Conservation (phyloP, 2,329 filamentous ascomycete genomes). For the Apiospora aurea region DNA sequence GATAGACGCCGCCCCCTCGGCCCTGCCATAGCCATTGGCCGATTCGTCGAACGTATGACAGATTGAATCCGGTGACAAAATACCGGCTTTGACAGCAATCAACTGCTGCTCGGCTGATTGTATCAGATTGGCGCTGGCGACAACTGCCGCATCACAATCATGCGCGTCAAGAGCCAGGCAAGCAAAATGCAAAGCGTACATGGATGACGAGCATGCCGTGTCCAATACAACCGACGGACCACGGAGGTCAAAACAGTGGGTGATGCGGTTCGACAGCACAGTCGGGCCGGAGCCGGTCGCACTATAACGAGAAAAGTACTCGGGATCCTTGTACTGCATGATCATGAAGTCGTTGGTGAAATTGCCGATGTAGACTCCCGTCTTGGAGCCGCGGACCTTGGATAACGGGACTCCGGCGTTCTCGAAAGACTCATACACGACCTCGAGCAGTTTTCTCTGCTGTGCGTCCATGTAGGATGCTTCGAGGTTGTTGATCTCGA, state of each 20-base stretch:
- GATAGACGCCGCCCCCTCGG: slow-evolving; percentile 26
- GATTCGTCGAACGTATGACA: slow-evolving; percentile 25
- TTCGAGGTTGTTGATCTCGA: no score
- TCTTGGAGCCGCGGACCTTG: slow-evolving; percentile 26
- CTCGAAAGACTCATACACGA: slow-evolving; percentile 43
- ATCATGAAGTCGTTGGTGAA: slow-evolving; percentile 35
- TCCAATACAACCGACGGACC: slow-evolving; percentile 31
- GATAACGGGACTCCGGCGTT: slow-evolving; percentile 30
- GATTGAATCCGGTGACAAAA: slow-evolving; percentile 23
- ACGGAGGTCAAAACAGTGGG: slow-evolving; percentile 42
- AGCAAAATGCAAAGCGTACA: slow-evolving; percentile 22
- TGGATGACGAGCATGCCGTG: slow-evolving; percentile 23
- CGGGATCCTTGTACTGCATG: slow-evolving; percentile 34
- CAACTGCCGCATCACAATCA: slow-evolving; percentile 20
- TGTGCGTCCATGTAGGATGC: slow-evolving; percentile 35
- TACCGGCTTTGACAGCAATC: slow-evolving; percentile 22
- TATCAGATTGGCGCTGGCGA: slow-evolving; percentile 18
- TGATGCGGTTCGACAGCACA: slow-evolving; percentile 42
- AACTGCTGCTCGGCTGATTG: slow-evolving; percentile 22
- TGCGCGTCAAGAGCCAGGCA: not conserved
- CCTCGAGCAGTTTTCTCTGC: slow-evolving; percentile 41
- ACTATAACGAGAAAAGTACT: slow-evolving; percentile 36
- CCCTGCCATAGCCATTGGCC: slow-evolving; percentile 25
- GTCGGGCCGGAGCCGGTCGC: slow-evolving; percentile 36
- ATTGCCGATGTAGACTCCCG: slow-evolving; percentile 37